Percentiles rank a stretch among this genome's conserved stretches.
These are phyloP conservation scores for Odontarrhena argentea DNA, from an alignment of 345 rosid species.

Conservation along the genomic window DNA sequence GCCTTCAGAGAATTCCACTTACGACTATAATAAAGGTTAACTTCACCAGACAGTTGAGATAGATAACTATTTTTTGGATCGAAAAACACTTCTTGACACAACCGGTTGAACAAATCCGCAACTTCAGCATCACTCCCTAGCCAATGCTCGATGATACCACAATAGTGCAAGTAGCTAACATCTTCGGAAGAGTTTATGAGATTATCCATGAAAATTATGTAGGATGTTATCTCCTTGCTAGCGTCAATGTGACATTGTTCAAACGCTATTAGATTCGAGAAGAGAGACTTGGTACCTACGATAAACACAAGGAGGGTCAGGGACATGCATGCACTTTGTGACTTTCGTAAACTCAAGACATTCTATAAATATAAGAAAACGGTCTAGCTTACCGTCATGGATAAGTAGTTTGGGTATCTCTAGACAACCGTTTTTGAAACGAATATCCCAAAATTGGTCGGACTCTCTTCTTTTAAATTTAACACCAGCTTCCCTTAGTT, in stretches of 20 bases:
- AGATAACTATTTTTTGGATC: conserved; percentile 65
- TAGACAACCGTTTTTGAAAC: conserved; percentile 69
- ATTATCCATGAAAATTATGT: conserved; percentile 32
- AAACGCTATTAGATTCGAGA: too few species aligned
- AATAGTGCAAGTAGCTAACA: conserved; percentile 65
- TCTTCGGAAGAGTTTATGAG: conserved; percentile 73
- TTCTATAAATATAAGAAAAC: too few species aligned
- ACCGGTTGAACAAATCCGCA: conserved; percentile 47
- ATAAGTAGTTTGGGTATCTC: conserved; percentile 73
- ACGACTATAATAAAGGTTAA: conserved; percentile 61
- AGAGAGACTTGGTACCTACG: too few species aligned
- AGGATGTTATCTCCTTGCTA: too few species aligned
- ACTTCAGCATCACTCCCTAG: conserved; percentile 77
- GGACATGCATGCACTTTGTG: too few species aligned
- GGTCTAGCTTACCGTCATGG: conserved; percentile 60
- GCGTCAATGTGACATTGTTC: too few species aligned
- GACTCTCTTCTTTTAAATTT: conserved; percentile 71
- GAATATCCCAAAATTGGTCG: conserved; percentile 86
- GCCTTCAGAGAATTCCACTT: conserved; percentile 77
- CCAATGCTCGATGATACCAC: conserved; percentile 76
- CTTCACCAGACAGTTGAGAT: conserved; percentile 53
- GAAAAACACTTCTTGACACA: conserved; percentile 74
- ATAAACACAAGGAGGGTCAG: too few species aligned
- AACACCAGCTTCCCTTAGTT: conserved; percentile 79
- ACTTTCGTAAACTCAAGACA: too few species aligned